Base-by-base conservation (phyloP, 2,329 filamentous ascomycete genomes). In the Hymenoscyphus fructigenus region DNA sequence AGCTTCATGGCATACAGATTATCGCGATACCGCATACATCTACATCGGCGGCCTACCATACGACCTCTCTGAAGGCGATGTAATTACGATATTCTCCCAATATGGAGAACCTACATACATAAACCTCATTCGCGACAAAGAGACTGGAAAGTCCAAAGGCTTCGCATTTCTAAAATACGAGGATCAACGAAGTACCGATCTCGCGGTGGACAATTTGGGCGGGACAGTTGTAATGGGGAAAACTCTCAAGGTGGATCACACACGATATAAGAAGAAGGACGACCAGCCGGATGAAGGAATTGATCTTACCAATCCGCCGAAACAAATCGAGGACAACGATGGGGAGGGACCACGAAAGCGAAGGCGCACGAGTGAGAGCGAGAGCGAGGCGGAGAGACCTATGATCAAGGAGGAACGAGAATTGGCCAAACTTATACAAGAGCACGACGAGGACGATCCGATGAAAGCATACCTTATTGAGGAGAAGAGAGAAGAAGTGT, bases 121-220 rank as follows among this genome's bases (percentile, higher is more conserved):
- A 65, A 96, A 97, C 73, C 86, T 99, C 14, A 88, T 90, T 58
- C 92, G 95, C 74, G 95, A 99, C 82, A 95, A 95, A 76, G 96
- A 98, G 76, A 96, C 93, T 0, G 95, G 95, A 67, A 97, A 97
- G 79, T 96, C 91, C 67, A 91, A 90, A 70, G 95, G 95, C 0
- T 99, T 98, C 75, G 93, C 91, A 2, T 99, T 96, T 84, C 84
- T 99, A 65, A 99, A 99, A 76, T 99, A 98, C 78, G 95, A 99
- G 77, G 94, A 99, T 78, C 95, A 99, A 81, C 85, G 94, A 71
- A 97, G 93, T 79, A 96, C 92, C 67, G 94, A 98, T 78, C 81
- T 99, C 53, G 95, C 96, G 0, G 96, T 99, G 10, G 95, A 99
- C 79, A 99, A 99, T 76, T 81, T 99, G 5, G 91, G 93, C 47